phyloP scores from a whole-genome alignment of 164 flowering plant genomes.

The Chimonanthus salicifolius region DNA sequence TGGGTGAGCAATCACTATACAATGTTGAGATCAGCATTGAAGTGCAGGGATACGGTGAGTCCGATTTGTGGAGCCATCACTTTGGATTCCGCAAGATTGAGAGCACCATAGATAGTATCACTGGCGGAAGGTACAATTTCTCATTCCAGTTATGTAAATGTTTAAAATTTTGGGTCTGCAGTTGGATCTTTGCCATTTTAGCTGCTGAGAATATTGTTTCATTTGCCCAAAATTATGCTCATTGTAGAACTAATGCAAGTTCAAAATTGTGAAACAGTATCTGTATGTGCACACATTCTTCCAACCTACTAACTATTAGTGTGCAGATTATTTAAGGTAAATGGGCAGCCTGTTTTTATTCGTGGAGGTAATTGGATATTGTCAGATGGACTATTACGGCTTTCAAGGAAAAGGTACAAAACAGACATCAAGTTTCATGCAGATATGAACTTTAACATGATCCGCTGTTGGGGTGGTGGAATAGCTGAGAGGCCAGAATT shows the following conservation, averaged over 20 bases:
- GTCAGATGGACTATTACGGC: slow-evolving; percentile 87
- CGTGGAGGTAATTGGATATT: slow-evolving; percentile 99
- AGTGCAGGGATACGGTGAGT: slow-evolving; percentile 79
- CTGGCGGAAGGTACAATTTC: slow-evolving; percentile 85
- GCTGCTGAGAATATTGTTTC: neutral
- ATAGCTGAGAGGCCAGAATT: slow-evolving; percentile 96
- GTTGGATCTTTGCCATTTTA: neutral
- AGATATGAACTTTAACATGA: slow-evolving; percentile 96
- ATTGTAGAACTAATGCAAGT: neutral
- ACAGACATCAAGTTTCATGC: slow-evolving; percentile 97
- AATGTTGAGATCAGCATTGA: slow-evolving; percentile 66
- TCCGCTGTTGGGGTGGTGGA: slow-evolving; percentile 99
- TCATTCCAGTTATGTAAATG: neutral
- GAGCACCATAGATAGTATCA: slow-evolving; percentile 59
- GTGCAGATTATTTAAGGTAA: slow-evolving; percentile 85
- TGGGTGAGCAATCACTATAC: slow-evolving; percentile 91
- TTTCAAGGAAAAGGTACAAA: slow-evolving; percentile 71
- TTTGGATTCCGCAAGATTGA: slow-evolving; percentile 98
- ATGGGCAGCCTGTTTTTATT: slow-evolving; percentile 84
- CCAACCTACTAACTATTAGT: neutral
- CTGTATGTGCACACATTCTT: neutral
- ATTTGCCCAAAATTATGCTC: neutral
- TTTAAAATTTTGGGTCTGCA: neutral
- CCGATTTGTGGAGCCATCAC: slow-evolving; percentile 72
- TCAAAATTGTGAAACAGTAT: neutral